Evolutionary conservation across 805 yeast genomes (phyloP), one percentile per base, ranked within the genome.

Genomic region (Metschnikowia baotianmanensis): DNA sequence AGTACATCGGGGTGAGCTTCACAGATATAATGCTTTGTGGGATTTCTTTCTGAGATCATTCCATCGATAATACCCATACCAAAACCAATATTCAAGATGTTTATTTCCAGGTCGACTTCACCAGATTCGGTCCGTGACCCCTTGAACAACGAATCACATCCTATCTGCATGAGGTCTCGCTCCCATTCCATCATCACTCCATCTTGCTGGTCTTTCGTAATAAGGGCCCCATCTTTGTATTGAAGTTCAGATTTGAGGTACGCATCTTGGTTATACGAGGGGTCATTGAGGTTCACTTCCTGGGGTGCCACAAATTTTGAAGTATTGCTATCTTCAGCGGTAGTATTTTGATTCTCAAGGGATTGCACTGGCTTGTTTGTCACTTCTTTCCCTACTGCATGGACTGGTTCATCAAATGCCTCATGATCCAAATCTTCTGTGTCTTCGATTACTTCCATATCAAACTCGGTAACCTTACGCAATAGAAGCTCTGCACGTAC

Each of bases 161-260:
- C 95, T 12, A 82, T 71, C 38, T 73, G 68, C 98, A 90, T 90
- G 41, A 90, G 69, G 16, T 80, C 77, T 4, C 79, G 73, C 59
- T 90, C 98, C 98, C 98, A 90, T 52, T 83, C 84, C 98, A 90
- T 90, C 98, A 90, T 90, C 2, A 90, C 97, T 13, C 96, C 98
- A 55, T 90, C 97, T 34, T 76, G 71, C 37, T 82, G 68, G 18
- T 78, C 82, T 45, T 78, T 72, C 1, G 97, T 91, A 19, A 87
- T 67, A 19, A 90, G 68, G 0, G 93, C 82, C 38, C 72, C 76
- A 44, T 82, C 83, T 29, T 68, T 73, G 58, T 86, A 90, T 50
- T 78, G 80, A 19, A 90, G 66, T 53, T 82, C 72, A 4, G 90
- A 77, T 10, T 73, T 63, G 31, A 90, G 68, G 54, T 82, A 90